Percentiles rank a stretch among this genome's conserved stretches.
Evolutionary conservation across 2,329 filamentous ascomycete species (phyloP).

Genomic region (Cryphonectria parasitica): DNA sequence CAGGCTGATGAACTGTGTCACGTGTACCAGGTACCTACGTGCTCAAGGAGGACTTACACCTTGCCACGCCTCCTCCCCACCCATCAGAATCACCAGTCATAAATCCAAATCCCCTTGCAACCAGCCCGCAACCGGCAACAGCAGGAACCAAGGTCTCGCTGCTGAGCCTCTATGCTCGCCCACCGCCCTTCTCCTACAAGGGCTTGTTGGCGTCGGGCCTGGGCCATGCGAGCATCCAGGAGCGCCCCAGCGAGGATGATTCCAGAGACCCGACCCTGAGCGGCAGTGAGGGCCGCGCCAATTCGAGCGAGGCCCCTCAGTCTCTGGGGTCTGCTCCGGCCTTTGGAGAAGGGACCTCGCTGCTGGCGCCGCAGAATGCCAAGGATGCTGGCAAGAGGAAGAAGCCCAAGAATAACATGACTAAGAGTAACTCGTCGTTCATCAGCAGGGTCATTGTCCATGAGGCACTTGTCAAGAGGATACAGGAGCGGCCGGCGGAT

Average conservation of each 20-base stretch:
- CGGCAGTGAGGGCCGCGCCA: constrained; percentile 55
- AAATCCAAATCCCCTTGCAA: constrained; percentile 90
- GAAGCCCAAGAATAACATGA: constrained; percentile 98
- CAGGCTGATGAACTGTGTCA: constrained; percentile 19
- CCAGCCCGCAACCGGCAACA: constrained; percentile 80
- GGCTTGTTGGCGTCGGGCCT: constrained; percentile 56
- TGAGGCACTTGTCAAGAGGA: constrained; percentile 75
- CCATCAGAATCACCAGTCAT: constrained; percentile 87
- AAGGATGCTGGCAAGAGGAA: constrained; percentile 80
- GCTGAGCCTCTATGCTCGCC: constrained; percentile 68
- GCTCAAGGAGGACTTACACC: constrained; percentile 85
- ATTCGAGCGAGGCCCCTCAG: constrained; percentile 56
- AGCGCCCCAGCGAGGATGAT: constrained; percentile 63
- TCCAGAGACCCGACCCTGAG: constrained; percentile 64
- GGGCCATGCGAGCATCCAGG: constrained; percentile 57
- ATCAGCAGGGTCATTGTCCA: constrained; percentile 95
- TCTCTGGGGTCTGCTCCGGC: constrained; percentile 60
- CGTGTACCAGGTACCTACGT: constrained; percentile 74
- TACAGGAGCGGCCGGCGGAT: constrained; percentile 77
- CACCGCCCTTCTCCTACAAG: constrained; percentile 59
- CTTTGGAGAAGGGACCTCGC: constrained; percentile 85
- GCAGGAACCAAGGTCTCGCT: constrained; percentile 84
- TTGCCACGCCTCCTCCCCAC: constrained; percentile 93
- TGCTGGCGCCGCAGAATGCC: constrained; percentile 64
- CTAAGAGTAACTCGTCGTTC: constrained; percentile 98